Percentiles rank a stretch among this genome's conserved stretches.
These are phyloP conservation scores for Alternaria longipes DNA, from an alignment of 2,329 filamentous ascomycete genomes.

Conservation along the genomic window DNA sequence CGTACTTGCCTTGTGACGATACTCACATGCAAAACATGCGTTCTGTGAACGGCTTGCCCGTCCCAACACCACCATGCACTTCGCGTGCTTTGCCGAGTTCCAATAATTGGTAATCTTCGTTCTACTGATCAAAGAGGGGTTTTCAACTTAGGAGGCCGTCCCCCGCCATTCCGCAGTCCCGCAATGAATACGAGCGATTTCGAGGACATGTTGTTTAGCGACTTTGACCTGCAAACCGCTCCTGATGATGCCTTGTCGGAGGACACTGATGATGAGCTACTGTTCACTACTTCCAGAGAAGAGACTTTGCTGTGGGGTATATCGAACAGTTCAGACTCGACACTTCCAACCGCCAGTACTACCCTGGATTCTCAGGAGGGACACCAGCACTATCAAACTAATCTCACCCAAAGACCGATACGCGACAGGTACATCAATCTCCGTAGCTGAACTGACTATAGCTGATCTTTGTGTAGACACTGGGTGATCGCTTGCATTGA, in stretches of 20 bases:
- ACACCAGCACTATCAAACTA: not conserved
- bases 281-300: constrained; percentile 23
- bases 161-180: not conserved
- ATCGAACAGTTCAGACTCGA: not conserved
- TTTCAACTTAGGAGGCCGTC: not conserved
- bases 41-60: constrained; percentile 2
- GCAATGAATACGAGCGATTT: constrained; percentile 34
- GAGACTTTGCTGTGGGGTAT: constrained; percentile 18
- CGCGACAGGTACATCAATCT: constrained; percentile 26
- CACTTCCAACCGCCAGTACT: not conserved
- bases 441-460: not conserved
- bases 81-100: not conserved
- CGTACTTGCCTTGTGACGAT: constrained; percentile 3
- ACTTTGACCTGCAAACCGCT: constrained; percentile 26
- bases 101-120: not conserved
- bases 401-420: not conserved
- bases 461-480: constrained; percentile 28
- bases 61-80: not conserved
- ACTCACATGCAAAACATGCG: constrained; percentile 5
- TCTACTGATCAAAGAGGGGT: not conserved
- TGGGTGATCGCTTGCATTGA: constrained; percentile 65
- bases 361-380: not conserved
- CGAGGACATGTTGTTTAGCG: constrained; percentile 46
- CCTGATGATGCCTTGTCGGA: constrained; percentile 24
- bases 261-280: constrained; percentile 33